A percentile compares a stretch with the other conserved stretches of the same genome.
phyloP scores from a whole-genome alignment of 1,139 yeast species.

The Blastobotrys apis region DNA sequence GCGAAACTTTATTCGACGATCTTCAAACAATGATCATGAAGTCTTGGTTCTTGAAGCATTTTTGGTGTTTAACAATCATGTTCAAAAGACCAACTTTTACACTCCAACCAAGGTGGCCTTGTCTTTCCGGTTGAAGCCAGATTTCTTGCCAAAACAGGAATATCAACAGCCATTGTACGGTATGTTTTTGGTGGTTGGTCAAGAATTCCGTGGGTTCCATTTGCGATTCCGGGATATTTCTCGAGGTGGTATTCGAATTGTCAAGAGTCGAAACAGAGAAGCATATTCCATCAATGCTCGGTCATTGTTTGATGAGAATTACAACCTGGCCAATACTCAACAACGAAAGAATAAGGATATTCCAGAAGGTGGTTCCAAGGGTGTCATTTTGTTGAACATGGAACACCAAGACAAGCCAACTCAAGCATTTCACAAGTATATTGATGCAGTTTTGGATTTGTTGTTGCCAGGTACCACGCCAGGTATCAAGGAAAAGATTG shows the following conservation, averaged over 20 bases:
- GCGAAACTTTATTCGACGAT: constrained; percentile 59
- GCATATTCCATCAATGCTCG: constrained; percentile 83
- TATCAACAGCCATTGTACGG: constrained; percentile 93
- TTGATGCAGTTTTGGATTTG: constrained; percentile 85
- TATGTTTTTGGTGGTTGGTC: constrained; percentile 92
- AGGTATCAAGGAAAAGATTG: constrained; percentile 78
- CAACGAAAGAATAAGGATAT: constrained; percentile 97
- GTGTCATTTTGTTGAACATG: constrained; percentile 80
- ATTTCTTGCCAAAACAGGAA: constrained; percentile 76
- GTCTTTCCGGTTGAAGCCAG: constrained; percentile 85
- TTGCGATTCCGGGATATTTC: constrained; percentile 96
- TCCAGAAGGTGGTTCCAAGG: constrained; percentile 99
- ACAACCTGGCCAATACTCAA: constrained; percentile 92
- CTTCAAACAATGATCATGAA: constrained; percentile 76
- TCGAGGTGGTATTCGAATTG: constrained; percentile 97
- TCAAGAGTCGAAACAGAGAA: constrained; percentile 79
- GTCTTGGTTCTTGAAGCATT: constrained; percentile 77
- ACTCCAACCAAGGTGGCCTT: constrained; percentile 92
- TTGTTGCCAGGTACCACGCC: constrained; percentile 67
- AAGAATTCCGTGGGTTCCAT: constrained; percentile 96
- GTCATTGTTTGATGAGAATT: constrained; percentile 91
- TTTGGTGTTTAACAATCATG: constrained; percentile 76
- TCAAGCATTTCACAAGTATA: constrained; percentile 86
- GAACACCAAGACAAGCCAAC: constrained; percentile 78
- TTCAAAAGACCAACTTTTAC: constrained; percentile 90